A percentile compares a stretch with the other conserved stretches of the same genome.
Conservation (phyloP, 495 filamentous ascomycete genomes). For the Daldinia grandis region DNA sequence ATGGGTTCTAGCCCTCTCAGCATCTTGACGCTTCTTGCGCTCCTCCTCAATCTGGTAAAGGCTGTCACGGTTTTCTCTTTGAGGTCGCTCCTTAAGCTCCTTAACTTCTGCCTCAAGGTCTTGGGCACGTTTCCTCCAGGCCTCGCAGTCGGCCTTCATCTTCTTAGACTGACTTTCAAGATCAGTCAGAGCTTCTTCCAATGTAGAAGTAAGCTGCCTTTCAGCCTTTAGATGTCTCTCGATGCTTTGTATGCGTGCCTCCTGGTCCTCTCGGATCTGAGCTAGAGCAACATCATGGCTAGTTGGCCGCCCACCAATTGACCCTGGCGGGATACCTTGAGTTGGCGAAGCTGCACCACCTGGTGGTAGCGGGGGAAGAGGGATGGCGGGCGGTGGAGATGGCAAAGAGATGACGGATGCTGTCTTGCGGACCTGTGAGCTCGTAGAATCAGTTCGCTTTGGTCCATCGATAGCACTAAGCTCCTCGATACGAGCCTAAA, state of each 20-base stretch:
- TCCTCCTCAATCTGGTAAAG: conserved; percentile 96
- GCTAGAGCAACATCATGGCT: conserved; percentile 81
- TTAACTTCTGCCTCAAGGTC: conserved; percentile 81
- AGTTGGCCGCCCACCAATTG: conserved; percentile 68
- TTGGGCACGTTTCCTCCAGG: conserved; percentile 83
- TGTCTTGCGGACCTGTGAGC: conserved; percentile 81
- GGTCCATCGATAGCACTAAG: conserved; percentile 52
- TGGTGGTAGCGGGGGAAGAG: conserved; percentile 87
- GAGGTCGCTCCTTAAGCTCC: conserved; percentile 62
- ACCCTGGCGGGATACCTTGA: conserved; percentile 54
- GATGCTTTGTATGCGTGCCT: conserved; percentile 91
- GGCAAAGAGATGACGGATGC: conserved; percentile 83
- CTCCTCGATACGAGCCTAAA: conserved; percentile 66
- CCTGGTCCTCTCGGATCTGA: conserved; percentile 89
- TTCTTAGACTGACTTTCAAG: conserved; percentile 87
- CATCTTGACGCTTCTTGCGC: conserved; percentile 82
- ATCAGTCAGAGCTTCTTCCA: conserved; percentile 95
- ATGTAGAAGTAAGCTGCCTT: conserved; percentile 91
- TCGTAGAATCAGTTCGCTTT: conserved; percentile 79
- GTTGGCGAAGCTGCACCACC: conserved; percentile 53
- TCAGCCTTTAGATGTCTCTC: conserved; percentile 97
- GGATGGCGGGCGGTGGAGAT: conserved; percentile 88
- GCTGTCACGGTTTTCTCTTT: conserved; percentile 65
- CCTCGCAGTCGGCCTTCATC: conserved; percentile 86
- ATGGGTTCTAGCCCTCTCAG: conserved; percentile 85